Percentiles rank a stretch among this genome's conserved stretches.
Conservation (phyloP, 345 rosid species). For the Salix arbutifolia region DNA sequence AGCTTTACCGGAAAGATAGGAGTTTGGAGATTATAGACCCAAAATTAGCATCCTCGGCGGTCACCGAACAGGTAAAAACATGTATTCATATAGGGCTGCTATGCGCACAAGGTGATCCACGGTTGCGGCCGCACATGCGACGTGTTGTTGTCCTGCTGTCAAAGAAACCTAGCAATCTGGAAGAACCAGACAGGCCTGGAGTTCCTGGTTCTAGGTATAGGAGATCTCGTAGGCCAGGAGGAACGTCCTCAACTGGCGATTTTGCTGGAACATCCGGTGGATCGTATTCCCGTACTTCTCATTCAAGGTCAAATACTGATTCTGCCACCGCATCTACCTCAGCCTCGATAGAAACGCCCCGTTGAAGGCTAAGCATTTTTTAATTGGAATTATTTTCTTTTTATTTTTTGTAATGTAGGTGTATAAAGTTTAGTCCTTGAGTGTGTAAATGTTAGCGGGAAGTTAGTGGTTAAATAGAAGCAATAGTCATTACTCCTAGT, state of each 20-base stretch:
- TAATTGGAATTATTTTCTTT: background rate
- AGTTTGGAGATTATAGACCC: constrained; percentile 70
- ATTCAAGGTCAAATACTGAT: constrained; percentile 40
- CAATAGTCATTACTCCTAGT: background rate
- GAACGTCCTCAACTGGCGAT: constrained; percentile 32
- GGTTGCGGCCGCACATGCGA: constrained; percentile 57
- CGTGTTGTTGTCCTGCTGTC: constrained; percentile 67
- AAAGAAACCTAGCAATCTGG: constrained; percentile 45
- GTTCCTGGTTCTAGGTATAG: constrained; percentile 61
- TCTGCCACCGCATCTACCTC: constrained; percentile 37
- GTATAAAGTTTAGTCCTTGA: background rate
- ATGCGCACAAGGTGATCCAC: constrained; percentile 82
- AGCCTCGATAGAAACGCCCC: constrained; percentile 23
- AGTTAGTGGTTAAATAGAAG: background rate
- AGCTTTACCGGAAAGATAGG: constrained; percentile 58
- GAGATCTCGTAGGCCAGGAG: constrained; percentile 46
- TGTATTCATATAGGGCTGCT: constrained; percentile 78
- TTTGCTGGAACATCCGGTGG: constrained; percentile 28
- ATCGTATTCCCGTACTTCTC: constrained; percentile 35
- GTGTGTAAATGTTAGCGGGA: background rate
- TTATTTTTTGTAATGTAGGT: background rate
- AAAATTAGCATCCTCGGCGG: constrained; percentile 45
- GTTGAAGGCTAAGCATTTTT: constrained; percentile 2
- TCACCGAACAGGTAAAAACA: constrained; percentile 46
- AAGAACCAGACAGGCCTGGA: constrained; percentile 69